Conservation (phyloP, 192 early-diverging fungal species). For the Gigaspora rosea region DNA sequence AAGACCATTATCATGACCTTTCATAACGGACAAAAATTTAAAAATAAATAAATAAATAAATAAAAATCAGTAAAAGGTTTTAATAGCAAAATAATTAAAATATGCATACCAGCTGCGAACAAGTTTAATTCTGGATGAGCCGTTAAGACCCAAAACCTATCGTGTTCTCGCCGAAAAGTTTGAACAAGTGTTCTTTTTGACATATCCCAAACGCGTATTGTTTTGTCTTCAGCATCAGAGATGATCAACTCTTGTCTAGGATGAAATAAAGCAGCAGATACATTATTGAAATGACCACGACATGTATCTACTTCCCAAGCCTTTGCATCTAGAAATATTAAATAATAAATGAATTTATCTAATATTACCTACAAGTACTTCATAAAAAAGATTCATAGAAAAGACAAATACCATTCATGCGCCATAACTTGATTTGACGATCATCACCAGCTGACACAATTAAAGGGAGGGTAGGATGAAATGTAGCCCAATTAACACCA, state of each 20-base stretch:
- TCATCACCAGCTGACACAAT: constrained; percentile 98
- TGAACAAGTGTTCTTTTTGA: constrained; percentile 90
- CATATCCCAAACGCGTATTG: constrained; percentile 98
- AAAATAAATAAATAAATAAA: not conserved
- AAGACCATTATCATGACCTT: constrained; percentile 94
- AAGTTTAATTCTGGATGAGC: constrained; percentile 98
- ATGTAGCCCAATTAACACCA: constrained; percentile 97
- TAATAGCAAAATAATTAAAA: not conserved
- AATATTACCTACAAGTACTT: too few relatives aligned
- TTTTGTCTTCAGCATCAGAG: constrained; percentile 94
- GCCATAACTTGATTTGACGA: constrained; percentile 97
- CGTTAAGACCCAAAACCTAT: constrained; percentile 93
- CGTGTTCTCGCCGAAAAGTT: constrained; percentile 96
- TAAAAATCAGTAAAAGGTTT: not conserved
- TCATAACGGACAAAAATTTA: not conserved
- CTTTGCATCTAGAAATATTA: constrained; percentile 71
- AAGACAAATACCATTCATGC: constrained; percentile 83
- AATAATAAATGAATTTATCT: not conserved
- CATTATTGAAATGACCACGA: constrained; percentile 98
- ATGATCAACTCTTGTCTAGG: constrained; percentile 95
- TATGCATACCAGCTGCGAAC: constrained; percentile 85
- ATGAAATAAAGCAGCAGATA: constrained; percentile 93
- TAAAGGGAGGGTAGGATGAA: constrained; percentile 95
- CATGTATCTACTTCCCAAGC: constrained; percentile 99
- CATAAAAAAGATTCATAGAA: not conserved